These are phyloP conservation scores for Cladosporium oxysporum DNA, from an alignment of 2,329 filamentous ascomycete species.

Conservation along the genomic window DNA sequence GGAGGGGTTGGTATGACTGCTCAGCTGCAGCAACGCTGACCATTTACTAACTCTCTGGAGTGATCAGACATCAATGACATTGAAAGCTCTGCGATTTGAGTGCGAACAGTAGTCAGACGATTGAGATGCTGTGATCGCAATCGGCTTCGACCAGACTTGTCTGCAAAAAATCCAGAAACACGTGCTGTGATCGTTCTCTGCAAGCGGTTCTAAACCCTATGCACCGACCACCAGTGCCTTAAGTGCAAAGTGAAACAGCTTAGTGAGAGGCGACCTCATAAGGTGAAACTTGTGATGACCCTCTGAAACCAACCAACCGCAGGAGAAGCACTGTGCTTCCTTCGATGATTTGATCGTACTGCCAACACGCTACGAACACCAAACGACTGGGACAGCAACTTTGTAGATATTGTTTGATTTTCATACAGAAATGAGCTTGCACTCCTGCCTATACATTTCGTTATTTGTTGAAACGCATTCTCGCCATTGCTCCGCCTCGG, in stretches of 20 bases:
- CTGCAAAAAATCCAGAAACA: neutral
- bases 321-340: neutral
- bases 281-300: neutral
- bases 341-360: neutral
- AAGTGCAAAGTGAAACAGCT: neutral
- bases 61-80: too few relatives aligned
- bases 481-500: neutral
- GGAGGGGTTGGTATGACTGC: too few relatives aligned
- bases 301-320: neutral
- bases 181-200: neutral
- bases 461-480: neutral
- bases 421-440: conserved; percentile 9
- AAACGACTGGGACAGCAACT: neutral
- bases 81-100: too few relatives aligned
- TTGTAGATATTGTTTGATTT: conserved; percentile 1
- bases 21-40: too few relatives aligned
- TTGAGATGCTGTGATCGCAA: neutral
- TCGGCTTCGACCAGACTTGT: neutral
- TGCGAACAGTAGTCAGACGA: neutral
- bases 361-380: neutral
- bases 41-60: too few relatives aligned
- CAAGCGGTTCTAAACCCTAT: neutral
- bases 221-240: neutral
- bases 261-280: neutral
- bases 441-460: conserved; percentile 10